Base-by-base conservation (phyloP, 2,329 filamentous ascomycete genomes). In the Penicillium sumatraense region DNA sequence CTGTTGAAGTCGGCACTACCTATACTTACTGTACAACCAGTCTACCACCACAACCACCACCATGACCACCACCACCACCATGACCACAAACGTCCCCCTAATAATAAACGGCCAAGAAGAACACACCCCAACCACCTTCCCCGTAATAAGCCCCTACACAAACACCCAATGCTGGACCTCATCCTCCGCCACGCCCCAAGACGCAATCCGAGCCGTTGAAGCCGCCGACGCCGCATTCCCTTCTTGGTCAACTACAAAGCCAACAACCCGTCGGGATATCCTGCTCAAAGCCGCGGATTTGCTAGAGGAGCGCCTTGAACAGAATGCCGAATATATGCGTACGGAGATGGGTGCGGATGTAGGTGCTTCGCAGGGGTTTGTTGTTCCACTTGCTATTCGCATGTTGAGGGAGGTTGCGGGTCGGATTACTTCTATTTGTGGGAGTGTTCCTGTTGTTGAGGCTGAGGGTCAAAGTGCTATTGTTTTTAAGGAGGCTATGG, bases 401-500 rank as follows among this genome's bases (percentile, higher is more conserved):
- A 72, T 81, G 71, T 59, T 84, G 53, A 72, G 76, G 38, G 81
- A 83, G 58, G 71, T 81, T 0, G 81, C 81, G 2, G 79, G 81
- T 3, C 70, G 80, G 35, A 73, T 80, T 20, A 73, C 74, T 18
- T 71, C 69, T 1, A 74, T 84, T 23, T 75, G 72, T 57, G 82
- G 81, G 0, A 72, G 69, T 38, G 79, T 84, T 5, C 82, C 81
- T 1, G 71, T 75, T 1, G 78, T 78, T 10, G 73, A 74, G 49
- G 68, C 81, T 13, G 78, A 83, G 49, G 81, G 79, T 0, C 80
- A 80, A n/a, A 80, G 75, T 51, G 89, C 86, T 0, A 77, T 93
- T 58, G 75, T 95, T 1, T 74, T 86, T 53, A 87, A 86, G 65
- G 89, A 93, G 72, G 89, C 91, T 0, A 90, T 84, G 67, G 91